Percentiles rank a stretch among this genome's conserved stretches.
These are phyloP conservation scores for Chytriomyces sp. DNA, from an alignment of 192 early-diverging fungal genomes.

Conservation along the genomic window DNA sequence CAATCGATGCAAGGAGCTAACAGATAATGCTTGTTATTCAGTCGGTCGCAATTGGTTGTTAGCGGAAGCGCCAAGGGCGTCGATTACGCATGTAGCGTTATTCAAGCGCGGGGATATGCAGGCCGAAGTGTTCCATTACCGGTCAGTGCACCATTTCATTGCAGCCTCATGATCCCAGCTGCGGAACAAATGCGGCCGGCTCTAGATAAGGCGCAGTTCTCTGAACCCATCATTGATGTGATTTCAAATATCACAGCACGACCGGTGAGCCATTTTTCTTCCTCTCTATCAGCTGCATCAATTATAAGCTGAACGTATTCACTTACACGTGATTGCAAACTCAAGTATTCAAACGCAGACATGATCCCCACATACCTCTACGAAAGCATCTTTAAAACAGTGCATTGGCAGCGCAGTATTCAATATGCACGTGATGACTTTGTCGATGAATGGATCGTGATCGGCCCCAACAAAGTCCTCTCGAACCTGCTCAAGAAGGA, in stretches of 20 bases:
- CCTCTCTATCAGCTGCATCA: neutral
- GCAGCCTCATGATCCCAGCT: conserved; percentile 87
- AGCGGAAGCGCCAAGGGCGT: conserved; percentile 88
- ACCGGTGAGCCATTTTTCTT: conserved; percentile 61
- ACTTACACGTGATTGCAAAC: neutral
- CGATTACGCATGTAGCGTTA: conserved; percentile 76
- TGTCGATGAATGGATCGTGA: conserved; percentile 81
- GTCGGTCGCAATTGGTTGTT: conserved; percentile 76
- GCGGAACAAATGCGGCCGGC: conserved; percentile 73
- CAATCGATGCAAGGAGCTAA: neutral
- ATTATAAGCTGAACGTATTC: neutral
- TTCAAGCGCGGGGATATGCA: conserved; percentile 83
- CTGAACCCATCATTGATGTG: conserved; percentile 79
- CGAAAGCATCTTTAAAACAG: conserved; percentile 80
- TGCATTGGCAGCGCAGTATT: conserved; percentile 89
- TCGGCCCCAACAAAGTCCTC: conserved; percentile 87
- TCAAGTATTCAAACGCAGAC: conserved; percentile 53
- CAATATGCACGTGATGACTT: conserved; percentile 78
- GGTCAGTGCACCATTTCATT: conserved; percentile 97
- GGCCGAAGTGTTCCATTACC: conserved; percentile 87
- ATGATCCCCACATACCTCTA: conserved; percentile 74
- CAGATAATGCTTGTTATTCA: neutral
- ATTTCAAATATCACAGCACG: conserved; percentile 90
- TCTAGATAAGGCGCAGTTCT: conserved; percentile 72
- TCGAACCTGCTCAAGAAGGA: conserved; percentile 89